A percentile compares a stretch with the other conserved stretches of the same genome.
These are phyloP conservation scores for Colletotrichum lentis DNA, from an alignment of 2,329 filamentous ascomycete genomes.

Conservation along the genomic window DNA sequence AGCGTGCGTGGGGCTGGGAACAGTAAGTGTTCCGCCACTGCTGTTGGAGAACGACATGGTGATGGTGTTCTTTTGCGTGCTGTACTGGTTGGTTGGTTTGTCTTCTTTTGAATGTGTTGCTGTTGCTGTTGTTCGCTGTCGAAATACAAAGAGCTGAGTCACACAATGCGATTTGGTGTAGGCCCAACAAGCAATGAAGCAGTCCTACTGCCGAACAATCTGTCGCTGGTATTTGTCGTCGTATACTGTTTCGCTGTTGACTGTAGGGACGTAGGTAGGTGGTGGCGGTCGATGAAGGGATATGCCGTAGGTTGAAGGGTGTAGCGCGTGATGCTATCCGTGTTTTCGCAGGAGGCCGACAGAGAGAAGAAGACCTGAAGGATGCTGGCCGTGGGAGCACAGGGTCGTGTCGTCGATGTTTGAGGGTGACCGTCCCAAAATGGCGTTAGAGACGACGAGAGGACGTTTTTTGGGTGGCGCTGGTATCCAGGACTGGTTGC, in stretches of 20 bases:
- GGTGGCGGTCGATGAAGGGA: slow-evolving; percentile 28
- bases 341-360: background rate
- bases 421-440: slow-evolving; percentile 3
- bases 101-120: slow-evolving; percentile 10
- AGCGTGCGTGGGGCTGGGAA: slow-evolving; percentile 84
- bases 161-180: slow-evolving; percentile 15
- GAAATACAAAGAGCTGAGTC: slow-evolving; percentile 27
- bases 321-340: slow-evolving; percentile 19
- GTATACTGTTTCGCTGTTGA: slow-evolving; percentile 35
- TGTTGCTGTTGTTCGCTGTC: slow-evolving; percentile 21
- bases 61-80: slow-evolving; percentile 32
- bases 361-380: background rate
- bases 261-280: slow-evolving; percentile 11
- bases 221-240: slow-evolving; percentile 33
- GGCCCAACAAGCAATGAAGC: slow-evolving; percentile 27
- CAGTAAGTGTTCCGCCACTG: slow-evolving; percentile 79
- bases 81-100: slow-evolving; percentile 1
- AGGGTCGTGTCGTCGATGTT: slow-evolving; percentile 35
- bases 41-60: slow-evolving; percentile 67
- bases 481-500: slow-evolving; percentile 20
- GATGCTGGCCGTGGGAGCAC: slow-evolving; percentile 22
- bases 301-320: slow-evolving; percentile 18
- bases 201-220: slow-evolving; percentile 25
- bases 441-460: slow-evolving; percentile 8
- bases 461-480: slow-evolving; percentile 13